Evolutionary conservation across 1,284 basidiomycete species (phyloP).

Genomic region (Ceraceosorus guamensis): DNA sequence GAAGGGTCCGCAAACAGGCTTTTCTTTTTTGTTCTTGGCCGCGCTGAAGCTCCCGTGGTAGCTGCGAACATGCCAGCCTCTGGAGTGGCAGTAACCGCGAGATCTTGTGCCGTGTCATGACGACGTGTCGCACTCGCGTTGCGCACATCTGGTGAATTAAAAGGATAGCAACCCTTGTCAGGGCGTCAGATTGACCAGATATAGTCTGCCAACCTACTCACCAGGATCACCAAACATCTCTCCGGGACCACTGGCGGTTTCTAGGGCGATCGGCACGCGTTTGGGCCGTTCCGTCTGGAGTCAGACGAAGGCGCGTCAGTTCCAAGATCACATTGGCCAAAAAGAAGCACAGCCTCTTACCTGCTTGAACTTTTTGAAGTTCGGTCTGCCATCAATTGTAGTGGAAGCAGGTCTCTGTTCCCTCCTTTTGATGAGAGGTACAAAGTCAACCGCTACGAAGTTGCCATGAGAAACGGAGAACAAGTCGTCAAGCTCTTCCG

Average conservation of each 20-base stretch:
- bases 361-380: conserved; percentile 14
- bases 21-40: not conserved
- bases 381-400: not conserved
- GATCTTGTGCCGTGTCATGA: not conserved
- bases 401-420: not conserved
- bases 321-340: not conserved
- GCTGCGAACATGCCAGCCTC: not conserved
- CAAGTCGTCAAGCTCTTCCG: conserved; percentile 5
- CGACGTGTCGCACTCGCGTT: not conserved
- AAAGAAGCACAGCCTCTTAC: not conserved
- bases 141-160: not conserved
- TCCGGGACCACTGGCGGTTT: conserved; percentile 20
- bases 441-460: conserved; percentile 42
- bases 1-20: conserved; percentile 1
- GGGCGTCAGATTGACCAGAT: not conserved
- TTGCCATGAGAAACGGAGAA: conserved; percentile 27
- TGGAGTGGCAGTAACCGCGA: not conserved
- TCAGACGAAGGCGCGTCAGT: not conserved
- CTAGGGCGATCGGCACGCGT: conserved; percentile 11
- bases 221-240: conserved; percentile 4
- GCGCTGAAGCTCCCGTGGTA: not conserved
- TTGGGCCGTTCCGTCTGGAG: not conserved
- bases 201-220: conserved; percentile 8
- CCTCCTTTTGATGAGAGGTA: conserved; percentile 21
- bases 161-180: not conserved